Base-by-base conservation (phyloP, 192 early-diverging fungal genomes). In the Podochytrium sp. region DNA sequence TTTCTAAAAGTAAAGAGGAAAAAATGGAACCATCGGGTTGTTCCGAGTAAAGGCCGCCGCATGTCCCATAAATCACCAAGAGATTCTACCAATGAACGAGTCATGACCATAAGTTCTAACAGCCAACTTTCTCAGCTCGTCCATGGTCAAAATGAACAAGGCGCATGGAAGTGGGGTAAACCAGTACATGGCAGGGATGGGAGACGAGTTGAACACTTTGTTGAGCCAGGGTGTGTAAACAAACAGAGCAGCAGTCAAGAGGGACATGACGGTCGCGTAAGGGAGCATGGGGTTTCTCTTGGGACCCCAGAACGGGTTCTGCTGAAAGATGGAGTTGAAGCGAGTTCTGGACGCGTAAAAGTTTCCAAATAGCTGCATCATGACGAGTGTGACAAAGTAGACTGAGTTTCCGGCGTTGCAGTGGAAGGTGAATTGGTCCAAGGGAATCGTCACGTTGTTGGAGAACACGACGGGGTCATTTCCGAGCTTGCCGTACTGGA, bases 121-220 rank as follows among this genome's bases (percentile, higher is more conserved):
- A 7, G 82, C 53, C 14, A 83, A 27, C 78, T 93, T 93, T n/a
- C 91, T 67, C 18, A 80, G 18, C 65, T 93, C 90, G 77, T 91
- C 92, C 43, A 84, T 78, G 14, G 86, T 27, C 40, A 91, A 53
- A 65, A 91, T 85, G 51, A 83, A 75, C 2, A 84, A 18, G 1
- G 83, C 89, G 50, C 83, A 83, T 10, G 81, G 81, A 30, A 91
- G 37, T 2, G 91, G 89, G 40, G 90, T 75, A 62, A 90, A 82
- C 88, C 89, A 92, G 71, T 80, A 90, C 80, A 84, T 75, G 35
- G 81, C 74, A 4, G 90, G 91, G 33, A 91, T 81, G 1, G 86
- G 80, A 10, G 71, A 75, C 1, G 87, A 88, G 23, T 76, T 51
- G 58, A 92, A 86, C n/a, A 87, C 57, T 33, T n/a, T 76, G n/a